Conservation (phyloP, 1,139 yeast species). For the Sporopachydermia cereana region DNA sequence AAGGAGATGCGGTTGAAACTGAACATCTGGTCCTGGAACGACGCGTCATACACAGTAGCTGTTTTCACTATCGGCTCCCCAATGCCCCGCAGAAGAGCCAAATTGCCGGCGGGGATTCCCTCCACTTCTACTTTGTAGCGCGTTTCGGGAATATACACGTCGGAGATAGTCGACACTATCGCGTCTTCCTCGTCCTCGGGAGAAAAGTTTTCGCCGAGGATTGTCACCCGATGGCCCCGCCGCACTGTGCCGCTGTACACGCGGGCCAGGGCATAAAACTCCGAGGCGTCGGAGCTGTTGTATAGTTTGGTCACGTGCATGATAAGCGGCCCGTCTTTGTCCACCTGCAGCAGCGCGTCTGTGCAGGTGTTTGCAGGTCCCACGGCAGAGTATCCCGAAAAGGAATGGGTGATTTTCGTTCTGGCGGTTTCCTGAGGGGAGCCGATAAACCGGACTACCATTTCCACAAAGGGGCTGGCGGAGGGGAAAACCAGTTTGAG, state of each 20-base stretch:
- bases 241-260: slow-evolving; percentile 48
- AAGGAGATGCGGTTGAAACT: slow-evolving; percentile 34
- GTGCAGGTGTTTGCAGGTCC: slow-evolving; percentile 14
- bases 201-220: slow-evolving; percentile 46
- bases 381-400: slow-evolving; percentile 13
- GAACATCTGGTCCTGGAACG: slow-evolving; percentile 16
- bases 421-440: slow-evolving; percentile 30
- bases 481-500: slow-evolving; percentile 43
- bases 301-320: slow-evolving; percentile 55
- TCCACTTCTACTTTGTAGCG: slow-evolving; percentile 51
- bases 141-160: slow-evolving; percentile 55
- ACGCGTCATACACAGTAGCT: slow-evolving; percentile 37
- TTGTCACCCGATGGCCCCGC: slow-evolving; percentile 35
- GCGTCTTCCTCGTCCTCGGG: slow-evolving; percentile 44
- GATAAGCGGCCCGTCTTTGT: slow-evolving; percentile 31
- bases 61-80: slow-evolving; percentile 43
- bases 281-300: slow-evolving; percentile 35
- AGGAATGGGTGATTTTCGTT: slow-evolving; percentile 17
- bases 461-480: slow-evolving; percentile 43
- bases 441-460: slow-evolving; percentile 27
- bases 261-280: slow-evolving; percentile 45
- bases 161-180: slow-evolving; percentile 29
- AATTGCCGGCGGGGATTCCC: slow-evolving; percentile 48
- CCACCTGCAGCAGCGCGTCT: slow-evolving; percentile 21
- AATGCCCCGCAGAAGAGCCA: slow-evolving; percentile 58